Base-by-base conservation (phyloP, 1,284 basidiomycete species). In the Phellinidium pouzarii region DNA sequence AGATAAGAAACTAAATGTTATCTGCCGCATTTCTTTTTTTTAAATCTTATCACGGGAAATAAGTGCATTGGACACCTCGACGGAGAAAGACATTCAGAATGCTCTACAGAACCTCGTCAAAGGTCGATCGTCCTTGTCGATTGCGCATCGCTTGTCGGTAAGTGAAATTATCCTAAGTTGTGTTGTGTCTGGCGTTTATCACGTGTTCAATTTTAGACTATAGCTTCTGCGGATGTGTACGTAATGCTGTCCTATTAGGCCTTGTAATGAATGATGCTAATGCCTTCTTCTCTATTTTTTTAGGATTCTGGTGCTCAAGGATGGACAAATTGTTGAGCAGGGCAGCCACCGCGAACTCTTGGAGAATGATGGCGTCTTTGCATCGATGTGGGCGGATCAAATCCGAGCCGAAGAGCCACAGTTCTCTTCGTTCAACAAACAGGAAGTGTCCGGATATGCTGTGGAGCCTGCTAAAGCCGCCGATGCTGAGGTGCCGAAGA, bases 41-140 rank as follows among this genome's bases (percentile, higher is more conserved):
- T 59, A 34, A 63, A 53, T 7, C 19, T 11, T 19, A n/a, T n/a
- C n/a, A n/a, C n/a, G n/a, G 37, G n/a, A 40, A 40, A n/a, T 17
- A 42, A 87, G 84, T 59, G 87, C 87, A 17, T 68, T 92, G 57
- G 89, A 92, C 66, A 91, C 88, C 3, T 82, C 82, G 5, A 91
- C 89, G 1, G 89, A 92, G 66, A 84, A 86, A 55, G 80, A 88
- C 61, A 88, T 94, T 56, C 91, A 94, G 65, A 85, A 83, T 59
- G 86, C 87, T 8, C 72, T 91, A 46, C 83, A 84, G 61, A 83
- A 84, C 60, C 76, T 86, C 26, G 80, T 79, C 53, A 71, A 78
- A 61, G 85, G 82, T 48, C 77, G 87, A 56, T 84, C 86, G 17
- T 84, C 82, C 29, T 65, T 94, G 58, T 87, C 87, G 47, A 85